Base-by-base conservation (phyloP, 306 rosid genomes). In the Cucurbita pepo region DNA sequence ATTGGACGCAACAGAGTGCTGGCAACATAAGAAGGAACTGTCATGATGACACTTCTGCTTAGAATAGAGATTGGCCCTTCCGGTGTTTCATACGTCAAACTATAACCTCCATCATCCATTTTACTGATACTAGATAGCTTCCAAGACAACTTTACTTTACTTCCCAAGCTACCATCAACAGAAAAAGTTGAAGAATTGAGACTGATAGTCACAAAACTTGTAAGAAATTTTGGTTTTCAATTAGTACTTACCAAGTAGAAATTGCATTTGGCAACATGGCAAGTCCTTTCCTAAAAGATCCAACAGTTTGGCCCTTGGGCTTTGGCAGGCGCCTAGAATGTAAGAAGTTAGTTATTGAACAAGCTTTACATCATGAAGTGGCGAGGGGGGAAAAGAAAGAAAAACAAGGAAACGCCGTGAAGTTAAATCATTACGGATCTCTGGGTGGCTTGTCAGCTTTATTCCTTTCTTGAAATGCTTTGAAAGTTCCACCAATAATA, bases 241-340 rank as follows among this genome's bases (percentile, higher is more conserved):
- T 67, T 61, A 75, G 47, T 53, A 16, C 21, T 72, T 83, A 91
- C 99, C 89, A 87, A 43, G 83, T 67, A 80, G 96, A 89, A 77
- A 94, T 91, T 72, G 99, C 95, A 14, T 91, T 80, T 14, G 99
- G 96, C 82, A 91, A 81, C 96, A 91, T 94, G 69, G 84, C 77
- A 77, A 94, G 97, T 77, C 99, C 97, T 83, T 89, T 91, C 71
- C 92, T 83, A 73, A 94, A 88, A 80, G 97, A 94, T 72, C 97
- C 97, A 77, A 94, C 99, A 14, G 97, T 94, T 81, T 91, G 99
- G 69, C 97, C 97, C 86, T 91, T 89, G 40, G 97, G 97, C 80
- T 81, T 89, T 59, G 99, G 97, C 21, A 94, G 95, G 79, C 88
- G 95, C 88, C 99, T 91, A 45, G 22, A 84, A 64, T 36, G 81